phyloP scores from a whole-genome alignment of 441 rosid genomes.

The Syzygium malaccense region DNA sequence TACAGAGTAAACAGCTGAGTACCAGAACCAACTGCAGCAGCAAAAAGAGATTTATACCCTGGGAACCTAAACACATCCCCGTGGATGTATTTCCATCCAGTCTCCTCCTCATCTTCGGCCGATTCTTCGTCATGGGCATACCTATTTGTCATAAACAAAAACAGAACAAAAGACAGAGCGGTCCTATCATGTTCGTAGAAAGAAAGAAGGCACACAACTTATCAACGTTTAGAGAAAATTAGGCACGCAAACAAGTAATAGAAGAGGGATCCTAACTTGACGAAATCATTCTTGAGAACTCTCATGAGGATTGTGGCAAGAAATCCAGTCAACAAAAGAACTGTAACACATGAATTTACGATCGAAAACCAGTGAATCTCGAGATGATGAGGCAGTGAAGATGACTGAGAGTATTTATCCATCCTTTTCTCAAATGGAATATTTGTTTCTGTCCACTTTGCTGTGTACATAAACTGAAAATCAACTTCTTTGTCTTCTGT shows the following conservation, averaged over 20 bases:
- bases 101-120: constrained; percentile 24
- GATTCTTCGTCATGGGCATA: constrained; percentile 23
- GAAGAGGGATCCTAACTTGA: neutral
- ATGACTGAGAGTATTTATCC: neutral
- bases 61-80: constrained; percentile 29
- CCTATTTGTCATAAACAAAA: neutral
- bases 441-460: neutral
- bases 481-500: neutral
- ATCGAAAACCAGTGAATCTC: neutral
- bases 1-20: constrained; percentile 23
- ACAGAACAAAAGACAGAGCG: neutral
- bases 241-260: neutral
- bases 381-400: neutral
- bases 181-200: neutral
- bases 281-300: neutral
- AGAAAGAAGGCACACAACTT: neutral
- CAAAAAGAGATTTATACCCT: constrained; percentile 12
- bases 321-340: neutral
- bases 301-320: neutral
- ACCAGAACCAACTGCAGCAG: constrained; percentile 28
- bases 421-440: neutral
- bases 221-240: neutral
- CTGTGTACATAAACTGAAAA: neutral
- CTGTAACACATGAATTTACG: neutral
- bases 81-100: constrained; percentile 27